phyloP scores from a whole-genome alignment of 164 flowering plant genomes.

The Macadamia tetraphylla region DNA sequence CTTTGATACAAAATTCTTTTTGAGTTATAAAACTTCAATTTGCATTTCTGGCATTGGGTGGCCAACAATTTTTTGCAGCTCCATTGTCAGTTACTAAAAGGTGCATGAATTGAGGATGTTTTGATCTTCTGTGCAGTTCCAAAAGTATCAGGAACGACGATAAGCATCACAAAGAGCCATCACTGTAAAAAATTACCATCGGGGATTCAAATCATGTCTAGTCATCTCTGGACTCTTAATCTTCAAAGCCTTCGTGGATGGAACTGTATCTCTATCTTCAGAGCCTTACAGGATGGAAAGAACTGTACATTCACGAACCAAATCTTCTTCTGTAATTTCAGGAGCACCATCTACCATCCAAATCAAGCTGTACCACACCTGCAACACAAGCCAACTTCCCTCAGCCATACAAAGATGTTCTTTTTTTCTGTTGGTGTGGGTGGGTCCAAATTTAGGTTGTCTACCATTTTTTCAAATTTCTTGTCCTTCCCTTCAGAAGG shows the following conservation, averaged over 20 bases:
- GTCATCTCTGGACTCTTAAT: neutral
- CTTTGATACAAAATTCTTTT: too few relatives aligned
- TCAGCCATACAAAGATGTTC: neutral
- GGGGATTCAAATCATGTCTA: neutral
- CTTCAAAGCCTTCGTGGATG: neutral
- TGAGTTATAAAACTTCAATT: too few relatives aligned
- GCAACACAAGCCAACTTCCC: slow-evolving; percentile 1
- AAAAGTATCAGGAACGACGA: neutral
- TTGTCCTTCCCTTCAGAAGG: too few relatives aligned
- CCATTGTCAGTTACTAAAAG: neutral
- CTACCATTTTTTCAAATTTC: neutral
- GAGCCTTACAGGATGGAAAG: too few relatives aligned
- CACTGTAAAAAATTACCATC: neutral
- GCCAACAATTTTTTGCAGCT: neutral
- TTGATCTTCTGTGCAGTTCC: neutral
- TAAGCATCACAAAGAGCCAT: neutral
- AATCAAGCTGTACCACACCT: neutral
- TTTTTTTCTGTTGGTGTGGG: too few relatives aligned
- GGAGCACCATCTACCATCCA: neutral
- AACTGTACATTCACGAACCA: too few relatives aligned
- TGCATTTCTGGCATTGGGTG: neutral
- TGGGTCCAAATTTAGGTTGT: neutral
- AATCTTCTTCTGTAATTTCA: too few relatives aligned
- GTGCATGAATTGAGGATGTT: neutral
- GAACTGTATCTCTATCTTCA: neutral